Conservation (phyloP, 768 basidiomycete species). For the Phanerochaete carnosa region DNA sequence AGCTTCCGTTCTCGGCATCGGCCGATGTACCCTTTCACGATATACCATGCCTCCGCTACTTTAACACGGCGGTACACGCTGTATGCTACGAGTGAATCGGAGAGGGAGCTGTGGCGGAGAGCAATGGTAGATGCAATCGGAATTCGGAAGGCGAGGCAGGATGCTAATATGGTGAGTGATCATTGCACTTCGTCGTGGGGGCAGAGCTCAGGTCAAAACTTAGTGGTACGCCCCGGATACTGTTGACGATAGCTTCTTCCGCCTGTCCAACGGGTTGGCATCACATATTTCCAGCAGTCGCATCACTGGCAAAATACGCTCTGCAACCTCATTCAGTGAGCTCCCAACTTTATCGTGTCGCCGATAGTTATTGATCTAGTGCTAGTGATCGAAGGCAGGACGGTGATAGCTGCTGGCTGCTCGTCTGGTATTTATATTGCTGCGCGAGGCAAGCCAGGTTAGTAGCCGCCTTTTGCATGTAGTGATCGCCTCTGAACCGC, state of each 20-base stretch:
- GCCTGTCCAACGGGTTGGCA: conserved; percentile 24
- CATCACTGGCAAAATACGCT: conserved; percentile 56
- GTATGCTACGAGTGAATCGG: conserved; percentile 54
- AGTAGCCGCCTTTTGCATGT: conserved; percentile 19
- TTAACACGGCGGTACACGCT: conserved; percentile 66
- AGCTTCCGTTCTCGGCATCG: conserved; percentile 48
- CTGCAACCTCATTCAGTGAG: conserved; percentile 65
- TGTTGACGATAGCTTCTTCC: conserved; percentile 62
- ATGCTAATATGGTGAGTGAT: conserved; percentile 64
- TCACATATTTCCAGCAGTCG: conserved; percentile 17
- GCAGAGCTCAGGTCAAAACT: not conserved
- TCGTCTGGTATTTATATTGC: conserved; percentile 69
- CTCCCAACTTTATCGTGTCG: conserved; percentile 4
- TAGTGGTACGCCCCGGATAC: conserved; percentile 68
- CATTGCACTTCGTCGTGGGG: not conserved
- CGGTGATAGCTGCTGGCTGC: conserved; percentile 64
- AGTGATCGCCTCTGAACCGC: not conserved
- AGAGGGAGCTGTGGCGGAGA: conserved; percentile 61
- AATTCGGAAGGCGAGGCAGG: conserved; percentile 60
- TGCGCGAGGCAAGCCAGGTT: conserved; percentile 52
- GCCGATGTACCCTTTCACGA: conserved; percentile 70
- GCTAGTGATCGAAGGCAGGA: conserved; percentile 47
- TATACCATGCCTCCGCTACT: conserved; percentile 65
- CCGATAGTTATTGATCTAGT: not conserved
- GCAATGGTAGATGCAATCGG: conserved; percentile 60